Evolutionary conservation across 352 stramenopile genomes (phyloP).

Genomic region (Phytophthora syringae): DNA sequence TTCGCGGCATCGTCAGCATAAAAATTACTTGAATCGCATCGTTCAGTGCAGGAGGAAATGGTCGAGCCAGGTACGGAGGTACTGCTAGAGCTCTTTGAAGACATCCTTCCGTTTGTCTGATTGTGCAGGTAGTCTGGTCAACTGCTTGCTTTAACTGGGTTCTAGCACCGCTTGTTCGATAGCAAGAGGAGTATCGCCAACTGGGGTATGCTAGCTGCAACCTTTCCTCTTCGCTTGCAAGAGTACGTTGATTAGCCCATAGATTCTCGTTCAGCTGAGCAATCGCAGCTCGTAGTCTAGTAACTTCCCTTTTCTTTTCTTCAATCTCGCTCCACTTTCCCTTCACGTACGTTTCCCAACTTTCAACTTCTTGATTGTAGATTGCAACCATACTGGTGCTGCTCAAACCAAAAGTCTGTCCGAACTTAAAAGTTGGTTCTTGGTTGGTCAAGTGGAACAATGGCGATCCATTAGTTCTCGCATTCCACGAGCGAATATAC

Average conservation of each 20-base stretch:
- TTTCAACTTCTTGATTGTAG: conserved; percentile 12
- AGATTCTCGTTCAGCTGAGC: background rate
- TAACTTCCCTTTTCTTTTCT: conserved; percentile 21
- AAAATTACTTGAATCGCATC: conserved; percentile 51
- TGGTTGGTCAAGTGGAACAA: conserved; percentile 57
- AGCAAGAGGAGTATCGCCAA: background rate
- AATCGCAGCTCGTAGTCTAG: conserved; percentile 12
- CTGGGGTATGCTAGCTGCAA: background rate
- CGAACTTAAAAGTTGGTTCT: conserved; percentile 50
- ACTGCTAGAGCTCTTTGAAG: conserved; percentile 21
- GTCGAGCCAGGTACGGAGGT: conserved; percentile 37
- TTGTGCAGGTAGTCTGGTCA: background rate
- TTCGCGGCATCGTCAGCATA: conserved; percentile 43
- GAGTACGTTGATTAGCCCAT: background rate
- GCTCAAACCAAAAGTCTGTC: conserved; percentile 18
- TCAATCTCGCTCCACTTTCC: conserved; percentile 23
- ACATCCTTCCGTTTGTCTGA: background rate
- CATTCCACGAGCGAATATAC: conserved; percentile 56
- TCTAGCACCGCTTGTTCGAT: conserved; percentile 5
- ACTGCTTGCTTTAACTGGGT: conserved; percentile 3
- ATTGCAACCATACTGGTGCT: conserved; percentile 13
- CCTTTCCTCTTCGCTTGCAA: conserved; percentile 13
- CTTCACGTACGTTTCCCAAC: conserved; percentile 24
- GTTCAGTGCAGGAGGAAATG: conserved; percentile 29
- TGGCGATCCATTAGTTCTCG: background rate